These are phyloP conservation scores for Chlamydomonas sp. DNA, from an alignment of 139 green algal species.

Conservation along the genomic window DNA sequence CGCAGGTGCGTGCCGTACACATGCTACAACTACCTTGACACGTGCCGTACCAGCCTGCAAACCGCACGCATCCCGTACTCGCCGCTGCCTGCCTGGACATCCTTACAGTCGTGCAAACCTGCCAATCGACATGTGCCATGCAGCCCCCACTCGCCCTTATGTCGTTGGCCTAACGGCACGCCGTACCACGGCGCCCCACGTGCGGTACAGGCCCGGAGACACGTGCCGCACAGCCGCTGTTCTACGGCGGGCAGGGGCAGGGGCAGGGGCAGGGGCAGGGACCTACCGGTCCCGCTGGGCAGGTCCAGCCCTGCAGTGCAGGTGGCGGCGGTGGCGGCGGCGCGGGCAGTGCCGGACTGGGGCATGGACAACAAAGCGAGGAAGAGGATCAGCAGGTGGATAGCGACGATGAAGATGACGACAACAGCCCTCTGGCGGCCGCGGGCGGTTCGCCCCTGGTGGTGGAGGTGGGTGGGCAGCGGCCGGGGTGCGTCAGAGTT, in stretches of 20 bases:
- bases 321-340: background rate
- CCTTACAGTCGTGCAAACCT: no score
- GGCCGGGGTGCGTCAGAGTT: background rate
- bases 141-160: no score
- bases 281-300: background rate
- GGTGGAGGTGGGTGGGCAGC: background rate
- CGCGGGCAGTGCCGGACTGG: background rate
- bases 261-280: background rate
- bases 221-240: background rate
- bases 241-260: background rate
- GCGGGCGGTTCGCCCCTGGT: conserved; percentile 18
- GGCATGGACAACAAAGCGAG: background rate
- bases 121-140: no score
- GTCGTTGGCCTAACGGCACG: no score
- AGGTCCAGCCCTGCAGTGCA: background rate
- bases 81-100: no score
- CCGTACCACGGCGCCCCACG: background rate
- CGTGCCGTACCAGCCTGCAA: no score
- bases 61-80: no score
- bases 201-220: background rate
- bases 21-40: no score
- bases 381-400: background rate
- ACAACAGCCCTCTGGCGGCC: background rate
- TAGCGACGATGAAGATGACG: background rate
- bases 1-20: background rate